A percentile compares a stretch with the other conserved stretches of the same genome.
Evolutionary conservation across 2,329 filamentous ascomycete genomes (phyloP).

Genomic region (Huntiella decipiens): DNA sequence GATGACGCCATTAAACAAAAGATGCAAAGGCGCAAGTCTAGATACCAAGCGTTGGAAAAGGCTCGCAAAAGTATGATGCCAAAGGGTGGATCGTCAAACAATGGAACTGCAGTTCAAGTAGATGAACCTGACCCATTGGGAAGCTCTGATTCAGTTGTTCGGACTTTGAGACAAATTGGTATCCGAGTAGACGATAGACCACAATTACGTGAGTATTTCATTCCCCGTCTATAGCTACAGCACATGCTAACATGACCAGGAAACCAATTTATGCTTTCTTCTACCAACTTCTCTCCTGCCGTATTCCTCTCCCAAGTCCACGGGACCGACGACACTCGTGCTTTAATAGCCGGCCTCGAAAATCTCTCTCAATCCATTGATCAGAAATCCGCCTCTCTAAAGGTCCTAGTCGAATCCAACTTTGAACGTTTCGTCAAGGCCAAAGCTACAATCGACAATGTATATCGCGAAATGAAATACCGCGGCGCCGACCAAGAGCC

Average conservation of each 20-base stretch:
- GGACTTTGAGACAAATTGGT: conserved; percentile 56
- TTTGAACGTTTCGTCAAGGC: conserved; percentile 96
- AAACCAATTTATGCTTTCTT: conserved; percentile 87
- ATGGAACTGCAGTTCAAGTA: conserved; percentile 60
- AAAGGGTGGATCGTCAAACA: conserved; percentile 5
- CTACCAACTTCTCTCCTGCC: conserved; percentile 82
- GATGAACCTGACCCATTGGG: conserved; percentile 89
- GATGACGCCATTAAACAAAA: conserved; percentile 31
- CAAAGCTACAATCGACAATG: conserved; percentile 95
- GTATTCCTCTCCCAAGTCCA: conserved; percentile 88
- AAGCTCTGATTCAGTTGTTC: conserved; percentile 70
- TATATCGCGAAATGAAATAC: conserved; percentile 94
- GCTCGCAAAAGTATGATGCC: conserved; percentile 47
- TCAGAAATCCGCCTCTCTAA: conserved; percentile 90
- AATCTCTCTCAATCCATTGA: conserved; percentile 82
- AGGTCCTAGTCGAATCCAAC: conserved; percentile 90
- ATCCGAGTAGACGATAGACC: conserved; percentile 70
- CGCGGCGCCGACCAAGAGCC: conserved; percentile 34
- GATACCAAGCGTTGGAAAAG: conserved; percentile 69
- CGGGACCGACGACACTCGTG: conserved; percentile 63
- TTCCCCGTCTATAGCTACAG: conserved; percentile 3
- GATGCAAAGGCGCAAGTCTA: conserved; percentile 46
- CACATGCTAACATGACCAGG: conserved; percentile 26
- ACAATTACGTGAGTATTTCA: conserved; percentile 42
- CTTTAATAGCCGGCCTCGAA: conserved; percentile 64